phyloP scores from a whole-genome alignment of 176 grass and related monocot genomes.

The Phragmites australis region DNA sequence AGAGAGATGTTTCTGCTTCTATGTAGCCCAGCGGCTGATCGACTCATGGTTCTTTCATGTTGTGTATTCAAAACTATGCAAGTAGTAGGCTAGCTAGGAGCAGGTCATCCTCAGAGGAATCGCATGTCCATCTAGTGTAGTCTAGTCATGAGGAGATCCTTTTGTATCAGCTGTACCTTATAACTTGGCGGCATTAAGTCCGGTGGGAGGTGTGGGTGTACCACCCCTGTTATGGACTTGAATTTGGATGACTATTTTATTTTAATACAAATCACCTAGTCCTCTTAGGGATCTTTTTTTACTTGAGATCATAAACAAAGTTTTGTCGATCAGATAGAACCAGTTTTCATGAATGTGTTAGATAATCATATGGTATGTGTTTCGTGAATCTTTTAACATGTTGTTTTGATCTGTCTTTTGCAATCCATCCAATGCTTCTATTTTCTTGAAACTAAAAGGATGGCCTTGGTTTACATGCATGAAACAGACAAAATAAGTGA shows the following conservation, averaged over 20 bases:
- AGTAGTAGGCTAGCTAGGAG: conserved; percentile 29
- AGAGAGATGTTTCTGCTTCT: background rate
- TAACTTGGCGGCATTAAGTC: background rate
- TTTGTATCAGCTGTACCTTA: background rate
- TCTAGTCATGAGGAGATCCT: conserved; percentile 10
- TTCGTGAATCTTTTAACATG: background rate
- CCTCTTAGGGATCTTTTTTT: background rate
- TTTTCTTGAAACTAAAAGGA: background rate
- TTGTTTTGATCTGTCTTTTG: background rate
- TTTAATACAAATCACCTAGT: background rate
- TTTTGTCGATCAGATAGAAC: conserved; percentile 20
- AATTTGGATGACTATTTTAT: background rate
- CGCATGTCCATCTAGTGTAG: background rate
- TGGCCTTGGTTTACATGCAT: background rate
- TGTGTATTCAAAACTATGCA: conserved; percentile 1
- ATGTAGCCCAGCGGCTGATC: background rate
- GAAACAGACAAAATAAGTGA: background rate
- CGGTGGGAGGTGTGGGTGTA: background rate
- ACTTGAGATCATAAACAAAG: background rate
- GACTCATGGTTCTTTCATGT: background rate
- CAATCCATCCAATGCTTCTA: background rate
- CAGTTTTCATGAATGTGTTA: background rate
- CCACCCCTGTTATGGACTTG: background rate
- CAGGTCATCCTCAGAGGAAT: background rate
- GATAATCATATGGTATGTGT: background rate